Evolutionary conservation across 2,329 filamentous ascomycete species (phyloP), one percentile per base, ranked within the genome.

Genomic region (Diplodia scrobiculata): DNA sequence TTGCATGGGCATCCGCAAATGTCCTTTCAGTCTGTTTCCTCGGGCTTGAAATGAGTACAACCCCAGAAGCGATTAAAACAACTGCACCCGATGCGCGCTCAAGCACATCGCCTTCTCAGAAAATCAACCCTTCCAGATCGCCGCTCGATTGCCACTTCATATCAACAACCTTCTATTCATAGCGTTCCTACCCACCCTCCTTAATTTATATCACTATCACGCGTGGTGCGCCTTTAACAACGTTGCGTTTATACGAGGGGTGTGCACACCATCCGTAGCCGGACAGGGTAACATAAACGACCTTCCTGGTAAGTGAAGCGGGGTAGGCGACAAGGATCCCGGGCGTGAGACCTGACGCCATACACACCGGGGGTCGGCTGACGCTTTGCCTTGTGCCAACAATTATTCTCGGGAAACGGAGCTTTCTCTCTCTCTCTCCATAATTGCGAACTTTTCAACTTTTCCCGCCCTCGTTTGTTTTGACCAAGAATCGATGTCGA

Each of bases 311-410:
- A 52, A 13, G 19, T 17, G 32, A 45, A 64, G 62, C 62, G 48
- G 48, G 52, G 62, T 64, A 64, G 38, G 11, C 10, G 38, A 45
- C 48, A 32, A 13, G 48, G 52, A 34, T 54, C 32, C 27, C 17
- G 3, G 48, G 14, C 11, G 21, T 32, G 10, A 10, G 9, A 51
- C 21, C 14, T 34, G 41, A 29, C 3, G 17, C 34, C 60, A 25
- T 29, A 27, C 27, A 32, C 38, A n/a, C 11, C 38, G 48, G 7
- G 27, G 34, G 62, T 64, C 52, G 48, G 34, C 62, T 53, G 50
- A 53, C n/a, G 17, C 13, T n/a, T 13, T 62, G 14, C 14, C 10
- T 32, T 21, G 41, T 25, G 48, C 32, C n/a, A 34, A 54, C 25
- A 0, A 3, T 13, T 2, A 54, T 13, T 2, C 34, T 13, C 11